phyloP scores from a whole-genome alignment of 176 grass and related monocot genomes.

The Juncus effusus region DNA sequence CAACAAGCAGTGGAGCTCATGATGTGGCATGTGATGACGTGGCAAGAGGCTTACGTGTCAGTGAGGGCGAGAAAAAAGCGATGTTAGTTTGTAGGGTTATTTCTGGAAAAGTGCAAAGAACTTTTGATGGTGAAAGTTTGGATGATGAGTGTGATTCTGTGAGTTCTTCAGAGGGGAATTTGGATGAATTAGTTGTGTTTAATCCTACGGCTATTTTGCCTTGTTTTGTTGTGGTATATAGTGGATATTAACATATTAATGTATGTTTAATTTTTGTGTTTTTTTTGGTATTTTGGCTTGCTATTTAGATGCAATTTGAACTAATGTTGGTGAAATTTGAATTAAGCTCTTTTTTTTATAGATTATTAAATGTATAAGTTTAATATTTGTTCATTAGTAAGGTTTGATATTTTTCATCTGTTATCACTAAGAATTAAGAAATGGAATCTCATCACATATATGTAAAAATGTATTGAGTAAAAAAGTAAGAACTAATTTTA shows the following conservation, averaged over 20 bases:
- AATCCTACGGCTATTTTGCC: slow-evolving; percentile 66
- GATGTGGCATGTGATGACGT: slow-evolving; percentile 21
- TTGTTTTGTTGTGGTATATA: slow-evolving; percentile 87
- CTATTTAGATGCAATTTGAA: slow-evolving; percentile 7
- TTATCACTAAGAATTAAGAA: too few species aligned
- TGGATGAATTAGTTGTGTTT: slow-evolving; percentile 71
- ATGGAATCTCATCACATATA: too few species aligned
- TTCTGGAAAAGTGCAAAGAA: slow-evolving; percentile 71
- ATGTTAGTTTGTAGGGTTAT: slow-evolving; percentile 91
- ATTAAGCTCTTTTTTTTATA: neutral
- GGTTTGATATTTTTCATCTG: neutral
- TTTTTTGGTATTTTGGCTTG: too few species aligned
- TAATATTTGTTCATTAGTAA: neutral
- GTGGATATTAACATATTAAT: slow-evolving; percentile 37
- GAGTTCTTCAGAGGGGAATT: slow-evolving; percentile 37
- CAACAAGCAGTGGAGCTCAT: slow-evolving; percentile 63
- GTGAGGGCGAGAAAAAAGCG: slow-evolving; percentile 38
- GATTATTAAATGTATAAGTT: neutral
- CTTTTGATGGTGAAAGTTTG: slow-evolving; percentile 5
- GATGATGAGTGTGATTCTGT: slow-evolving; percentile 40
- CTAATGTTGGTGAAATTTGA: neutral
- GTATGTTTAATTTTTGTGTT: too few species aligned
- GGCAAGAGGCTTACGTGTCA: neutral
- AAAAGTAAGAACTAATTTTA: neutral
- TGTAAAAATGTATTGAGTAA: too few species aligned